Conservation (phyloP, 306 rosid species). For the Parietaria judaica region DNA sequence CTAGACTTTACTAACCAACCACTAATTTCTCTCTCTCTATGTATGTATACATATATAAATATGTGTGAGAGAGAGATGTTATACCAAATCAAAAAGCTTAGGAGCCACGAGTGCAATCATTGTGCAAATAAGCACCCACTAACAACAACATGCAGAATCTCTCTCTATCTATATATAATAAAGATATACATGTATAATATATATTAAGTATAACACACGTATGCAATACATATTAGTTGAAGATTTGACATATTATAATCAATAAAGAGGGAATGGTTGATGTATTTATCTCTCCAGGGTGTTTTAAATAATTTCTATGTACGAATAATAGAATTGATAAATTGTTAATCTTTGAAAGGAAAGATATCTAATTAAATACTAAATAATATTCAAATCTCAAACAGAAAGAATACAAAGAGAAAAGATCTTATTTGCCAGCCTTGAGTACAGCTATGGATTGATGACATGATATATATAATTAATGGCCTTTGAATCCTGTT, state of each 20-base stretch:
- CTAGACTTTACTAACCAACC: constrained; percentile 32
- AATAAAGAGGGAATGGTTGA: background rate
- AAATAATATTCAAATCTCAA: background rate
- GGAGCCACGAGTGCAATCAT: constrained; percentile 89
- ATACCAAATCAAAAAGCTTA: constrained; percentile 37
- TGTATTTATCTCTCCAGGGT: background rate
- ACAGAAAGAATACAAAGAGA: constrained; percentile 4
- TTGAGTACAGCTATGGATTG: constrained; percentile 6
- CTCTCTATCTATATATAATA: constrained; percentile 14
- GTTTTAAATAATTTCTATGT: background rate
- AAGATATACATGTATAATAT: no score
- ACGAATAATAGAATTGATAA: background rate
- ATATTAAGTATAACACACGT: background rate
- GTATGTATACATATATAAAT: background rate
- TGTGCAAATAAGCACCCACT: constrained; percentile 52
- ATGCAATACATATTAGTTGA: constrained; percentile 6
- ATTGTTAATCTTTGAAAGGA: background rate
- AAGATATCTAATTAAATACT: background rate
- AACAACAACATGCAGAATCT: constrained; percentile 35
- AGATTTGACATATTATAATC: constrained; percentile 19
- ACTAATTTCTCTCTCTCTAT: constrained; percentile 17
- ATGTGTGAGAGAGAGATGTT: background rate
- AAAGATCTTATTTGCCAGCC: constrained; percentile 13
- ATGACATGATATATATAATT: background rate
- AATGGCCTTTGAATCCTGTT: constrained; percentile 9